Evolutionary conservation across 1,284 basidiomycete species (phyloP).

Genomic region (Exsudoporus floridanus): DNA sequence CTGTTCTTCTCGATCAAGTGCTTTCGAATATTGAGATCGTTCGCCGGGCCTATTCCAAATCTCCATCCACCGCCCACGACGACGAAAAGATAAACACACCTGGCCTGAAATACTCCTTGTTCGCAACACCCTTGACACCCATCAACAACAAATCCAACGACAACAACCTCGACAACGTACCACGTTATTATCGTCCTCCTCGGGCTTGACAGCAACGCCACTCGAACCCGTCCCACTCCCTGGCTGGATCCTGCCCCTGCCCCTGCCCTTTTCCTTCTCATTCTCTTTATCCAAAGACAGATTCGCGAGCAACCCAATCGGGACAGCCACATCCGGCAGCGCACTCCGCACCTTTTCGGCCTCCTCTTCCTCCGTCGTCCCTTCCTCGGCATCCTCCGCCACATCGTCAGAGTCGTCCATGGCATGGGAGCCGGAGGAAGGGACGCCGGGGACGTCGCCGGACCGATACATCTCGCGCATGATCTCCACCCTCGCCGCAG

Average conservation of each 20-base stretch:
- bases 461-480: conserved; percentile 31
- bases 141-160: conserved; percentile 24
- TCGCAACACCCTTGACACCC: conserved; percentile 57
- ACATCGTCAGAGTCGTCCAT: conserved; percentile 17
- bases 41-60: conserved; percentile 55
- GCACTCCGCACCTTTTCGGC: conserved; percentile 47
- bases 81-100: conserved; percentile 40
- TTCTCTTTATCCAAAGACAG: conserved; percentile 58
- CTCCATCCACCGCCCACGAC: neutral
- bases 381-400: conserved; percentile 32
- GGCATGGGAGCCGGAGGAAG: neutral
- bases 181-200: conserved; percentile 63
- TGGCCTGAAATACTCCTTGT: conserved; percentile 78
- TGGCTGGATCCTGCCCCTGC: conserved; percentile 29
- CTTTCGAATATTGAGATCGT: conserved; percentile 65
- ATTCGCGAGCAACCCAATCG: conserved; percentile 71
- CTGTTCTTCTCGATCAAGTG: conserved; percentile 76
- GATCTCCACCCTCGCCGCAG: conserved; percentile 27
- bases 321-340: conserved; percentile 66
- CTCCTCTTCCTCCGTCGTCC: conserved; percentile 32
- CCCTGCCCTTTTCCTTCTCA: conserved; percentile 41
- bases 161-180: conserved; percentile 32
- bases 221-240: conserved; percentile 11
- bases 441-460: conserved; percentile 31
- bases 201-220: conserved; percentile 20